Percentiles rank a stretch among this genome's conserved stretches.
Evolutionary conservation across 2,329 filamentous ascomycete species (phyloP).

Genomic region (Claviceps maximensis): DNA sequence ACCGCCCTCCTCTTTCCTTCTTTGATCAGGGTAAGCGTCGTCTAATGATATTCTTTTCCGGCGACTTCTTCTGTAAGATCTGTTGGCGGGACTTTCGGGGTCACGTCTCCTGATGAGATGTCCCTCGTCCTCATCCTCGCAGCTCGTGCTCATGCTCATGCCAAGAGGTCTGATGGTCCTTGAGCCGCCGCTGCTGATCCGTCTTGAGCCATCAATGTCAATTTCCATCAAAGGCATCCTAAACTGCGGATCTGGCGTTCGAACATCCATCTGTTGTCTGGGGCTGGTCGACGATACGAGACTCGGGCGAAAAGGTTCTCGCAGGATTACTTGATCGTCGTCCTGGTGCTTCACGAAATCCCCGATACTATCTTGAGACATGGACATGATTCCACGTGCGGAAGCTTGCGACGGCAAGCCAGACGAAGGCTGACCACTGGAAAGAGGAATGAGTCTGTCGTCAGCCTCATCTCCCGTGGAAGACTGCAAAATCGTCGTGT

Average conservation of each 20-base stretch:
- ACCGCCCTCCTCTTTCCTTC: constrained; percentile 7
- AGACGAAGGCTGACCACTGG: constrained; percentile 24
- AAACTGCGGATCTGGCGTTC: constrained; percentile 37
- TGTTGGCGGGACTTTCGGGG: constrained; percentile 12
- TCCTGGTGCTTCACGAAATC: constrained; percentile 39
- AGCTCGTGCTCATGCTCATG: constrained; percentile 11
- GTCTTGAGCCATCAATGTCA: constrained; percentile 24
- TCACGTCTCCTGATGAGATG: constrained; percentile 17
- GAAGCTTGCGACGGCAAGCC: constrained; percentile 33
- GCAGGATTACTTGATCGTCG: constrained; percentile 41
- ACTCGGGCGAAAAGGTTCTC: constrained; percentile 42
- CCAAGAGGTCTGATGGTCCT: constrained; percentile 16
- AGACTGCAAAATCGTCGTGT: constrained; percentile 38
- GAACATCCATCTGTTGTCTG: constrained; percentile 13
- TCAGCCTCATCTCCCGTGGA: constrained; percentile 26
- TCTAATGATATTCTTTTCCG: constrained; percentile 9
- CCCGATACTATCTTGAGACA: constrained; percentile 42
- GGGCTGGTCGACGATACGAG: constrained; percentile 27
- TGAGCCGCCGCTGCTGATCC: constrained; percentile 20
- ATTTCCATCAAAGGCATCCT: constrained; percentile 37
- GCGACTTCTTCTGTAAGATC: not conserved
- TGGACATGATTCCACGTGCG: constrained; percentile 20
- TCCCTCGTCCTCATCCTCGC: constrained; percentile 13
- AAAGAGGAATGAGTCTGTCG: constrained; percentile 21
- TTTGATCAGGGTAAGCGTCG: constrained; percentile 9